These are phyloP conservation scores for Termitomyces sp. DNA, from an alignment of 768 basidiomycete species.

Conservation along the genomic window DNA sequence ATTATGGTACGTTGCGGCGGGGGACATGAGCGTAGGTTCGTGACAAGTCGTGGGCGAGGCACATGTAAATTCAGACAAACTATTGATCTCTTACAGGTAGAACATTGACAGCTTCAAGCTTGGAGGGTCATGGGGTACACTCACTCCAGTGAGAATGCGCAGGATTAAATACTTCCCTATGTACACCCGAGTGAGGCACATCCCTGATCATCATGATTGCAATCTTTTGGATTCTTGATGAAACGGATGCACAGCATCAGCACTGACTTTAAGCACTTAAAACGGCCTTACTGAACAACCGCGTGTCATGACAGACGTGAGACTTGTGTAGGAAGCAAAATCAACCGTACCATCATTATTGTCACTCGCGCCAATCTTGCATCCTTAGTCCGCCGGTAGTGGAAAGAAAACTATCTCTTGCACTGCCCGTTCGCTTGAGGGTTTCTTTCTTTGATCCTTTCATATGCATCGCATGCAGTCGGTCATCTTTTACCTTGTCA, in stretches of 20 bases:
- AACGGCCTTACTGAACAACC: background rate
- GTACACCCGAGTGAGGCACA: background rate
- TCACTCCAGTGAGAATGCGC: background rate
- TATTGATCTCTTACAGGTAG: background rate
- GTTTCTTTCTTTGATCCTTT: background rate
- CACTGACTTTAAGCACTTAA: background rate
- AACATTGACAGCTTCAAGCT: conserved; percentile 4
- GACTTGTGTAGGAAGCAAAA: background rate
- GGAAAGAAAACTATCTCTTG: background rate
- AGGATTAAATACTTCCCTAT: background rate
- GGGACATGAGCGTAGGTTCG: conserved; percentile 2
- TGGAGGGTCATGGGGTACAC: conserved; percentile 9
- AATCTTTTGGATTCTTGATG: background rate
- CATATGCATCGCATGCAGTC: background rate
- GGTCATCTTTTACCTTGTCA: background rate
- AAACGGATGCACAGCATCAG: background rate
- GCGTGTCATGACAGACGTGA: background rate
- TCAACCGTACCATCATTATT: background rate
- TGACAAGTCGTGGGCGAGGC: conserved; percentile 5
- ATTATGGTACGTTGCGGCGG: background rate
- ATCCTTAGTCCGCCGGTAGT: background rate
- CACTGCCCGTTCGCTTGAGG: background rate
- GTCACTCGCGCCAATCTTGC: background rate
- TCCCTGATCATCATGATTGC: background rate
- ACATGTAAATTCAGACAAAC: conserved; percentile 4